A percentile compares a stretch with the other conserved stretches of the same genome.
These are phyloP conservation scores for Anthracocystis panici-leucophaei DNA, from an alignment of 1,284 basidiomycete genomes.

Conservation along the genomic window DNA sequence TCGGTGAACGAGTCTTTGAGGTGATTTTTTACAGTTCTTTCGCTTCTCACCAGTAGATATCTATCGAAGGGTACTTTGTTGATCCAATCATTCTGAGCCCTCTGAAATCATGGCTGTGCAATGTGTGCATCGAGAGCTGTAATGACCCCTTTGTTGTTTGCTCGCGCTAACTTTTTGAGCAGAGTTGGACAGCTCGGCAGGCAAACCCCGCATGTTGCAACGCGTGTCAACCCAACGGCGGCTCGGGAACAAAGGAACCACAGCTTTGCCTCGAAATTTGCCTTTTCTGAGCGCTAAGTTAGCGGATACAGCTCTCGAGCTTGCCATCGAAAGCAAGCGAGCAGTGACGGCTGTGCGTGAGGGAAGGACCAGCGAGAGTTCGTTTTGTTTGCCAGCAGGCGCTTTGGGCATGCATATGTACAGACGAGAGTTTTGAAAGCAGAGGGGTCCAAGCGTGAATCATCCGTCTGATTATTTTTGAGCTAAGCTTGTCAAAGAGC, in stretches of 20 bases:
- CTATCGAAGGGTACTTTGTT: no score
- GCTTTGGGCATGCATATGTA: conserved; percentile 1
- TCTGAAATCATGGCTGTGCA: neutral
- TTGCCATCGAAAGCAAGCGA: no score
- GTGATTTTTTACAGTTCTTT: neutral
- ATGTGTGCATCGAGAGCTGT: neutral
- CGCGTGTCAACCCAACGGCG: neutral
- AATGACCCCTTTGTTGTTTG: neutral
- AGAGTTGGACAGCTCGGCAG: conserved; percentile 31
- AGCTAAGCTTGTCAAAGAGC: neutral
- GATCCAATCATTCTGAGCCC: no score
- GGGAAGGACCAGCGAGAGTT: neutral
- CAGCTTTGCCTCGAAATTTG: no score
- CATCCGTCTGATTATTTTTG: neutral
- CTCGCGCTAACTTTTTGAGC: conserved; percentile 2
- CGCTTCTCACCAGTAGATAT: no score
- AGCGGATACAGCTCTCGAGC: no score
- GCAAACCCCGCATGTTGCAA: conserved; percentile 3
- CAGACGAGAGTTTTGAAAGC: neutral
- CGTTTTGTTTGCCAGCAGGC: no score
- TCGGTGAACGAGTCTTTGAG: neutral
- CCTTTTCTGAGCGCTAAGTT: no score
- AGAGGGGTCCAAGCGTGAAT: conserved; percentile 1
- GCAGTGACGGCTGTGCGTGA: neutral
- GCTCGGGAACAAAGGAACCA: conserved; percentile 13